Evolutionary conservation across 495 filamentous ascomycete genomes (phyloP), one percentile per base, ranked within the genome.

Genomic region (Neurospora sp.): DNA sequence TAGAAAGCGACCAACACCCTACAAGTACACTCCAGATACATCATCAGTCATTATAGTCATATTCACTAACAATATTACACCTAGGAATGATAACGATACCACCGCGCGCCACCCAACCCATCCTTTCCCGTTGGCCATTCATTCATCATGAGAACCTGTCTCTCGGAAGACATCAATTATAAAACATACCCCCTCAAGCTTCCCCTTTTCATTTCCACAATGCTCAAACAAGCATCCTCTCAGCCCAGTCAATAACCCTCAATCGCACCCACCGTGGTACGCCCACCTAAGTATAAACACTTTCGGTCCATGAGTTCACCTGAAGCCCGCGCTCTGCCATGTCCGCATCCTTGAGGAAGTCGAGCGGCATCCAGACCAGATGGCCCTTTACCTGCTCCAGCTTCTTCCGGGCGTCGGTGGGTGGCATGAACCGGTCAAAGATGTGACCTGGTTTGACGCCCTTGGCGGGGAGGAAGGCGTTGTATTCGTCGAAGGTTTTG

Each of bases 301-400:
- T 85, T 76, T 86, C 85, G 0, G 85, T 86, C 79, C 81, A 85
- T n/a, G 77, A 68, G 38, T 86, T 86, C 3, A 86, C 81, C 76
- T 85, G 84, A 72, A 86, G 76, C 0, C 95, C 96, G 77, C 87
- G 91, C 84, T 98, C 96, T 0, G 94, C 95, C 95, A 98, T 96
- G 75, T 91, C 86, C 0, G 91, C 94, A 75, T 97, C 91, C 73
- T 85, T 83, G 77, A 98, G 81, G 77, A 97, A 98, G 48, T 95
- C 89, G 75, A 98, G 77, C 68, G 94, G 94, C 91, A 97, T 93
- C 95, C 95, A 98, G 0, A 99, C 94, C 38, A 99, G 80, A 85
- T 98, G 96, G 0, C 95, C 96, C 80, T 89, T 91, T 78, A 98
- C 89, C 74, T 88, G 82, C 77, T 93, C 91, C 40, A 99, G 83